A percentile compares a stretch with the other conserved stretches of the same genome.
Evolutionary conservation across 345 rosid genomes (phyloP).

Genomic region (Diplotaxis tenuifolia): DNA sequence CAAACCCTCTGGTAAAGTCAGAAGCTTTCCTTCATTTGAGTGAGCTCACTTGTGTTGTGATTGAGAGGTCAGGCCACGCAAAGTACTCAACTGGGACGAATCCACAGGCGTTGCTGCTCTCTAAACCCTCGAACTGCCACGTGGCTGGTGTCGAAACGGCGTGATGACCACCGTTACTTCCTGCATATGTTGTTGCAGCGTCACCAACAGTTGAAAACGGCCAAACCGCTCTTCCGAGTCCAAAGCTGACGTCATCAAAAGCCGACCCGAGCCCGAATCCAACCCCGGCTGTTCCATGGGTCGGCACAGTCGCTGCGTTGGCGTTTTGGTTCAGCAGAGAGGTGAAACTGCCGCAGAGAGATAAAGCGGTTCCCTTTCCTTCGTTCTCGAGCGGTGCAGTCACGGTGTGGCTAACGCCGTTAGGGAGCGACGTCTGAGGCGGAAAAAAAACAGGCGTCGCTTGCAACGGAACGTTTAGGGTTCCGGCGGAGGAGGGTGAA

Average conservation of each 20-base stretch:
- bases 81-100: conserved; percentile 69
- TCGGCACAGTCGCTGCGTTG: conserved; percentile 6
- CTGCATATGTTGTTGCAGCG: conserved; percentile 29
- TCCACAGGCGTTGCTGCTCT: conserved; percentile 38
- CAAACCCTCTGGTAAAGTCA: conserved; percentile 9
- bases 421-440: conserved; percentile 35
- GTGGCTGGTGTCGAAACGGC: conserved; percentile 40
- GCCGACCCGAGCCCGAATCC: conserved; percentile 63
- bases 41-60: conserved; percentile 76
- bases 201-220: conserved; percentile 44
- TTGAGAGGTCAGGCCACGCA: conserved; percentile 88
- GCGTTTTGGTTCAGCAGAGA: conserved; percentile 63
- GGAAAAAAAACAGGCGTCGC: conserved; percentile 58
- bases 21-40: conserved; percentile 51
- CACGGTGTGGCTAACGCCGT: conserved; percentile 20
- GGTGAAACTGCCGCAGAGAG: conserved; percentile 58
- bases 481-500: not conserved
- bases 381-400: conserved; percentile 5
- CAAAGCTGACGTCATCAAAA: conserved; percentile 62
- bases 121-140: conserved; percentile 85
- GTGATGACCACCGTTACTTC: conserved; percentile 33
- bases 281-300: conserved; percentile 59
- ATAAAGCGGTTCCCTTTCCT: conserved; percentile 28
- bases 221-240: conserved; percentile 78
- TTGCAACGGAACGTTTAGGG: conserved; percentile 36